A percentile compares a stretch with the other conserved stretches of the same genome.
These are phyloP conservation scores for Mycena indigotica DNA, from an alignment of 768 basidiomycete species.

Conservation along the genomic window DNA sequence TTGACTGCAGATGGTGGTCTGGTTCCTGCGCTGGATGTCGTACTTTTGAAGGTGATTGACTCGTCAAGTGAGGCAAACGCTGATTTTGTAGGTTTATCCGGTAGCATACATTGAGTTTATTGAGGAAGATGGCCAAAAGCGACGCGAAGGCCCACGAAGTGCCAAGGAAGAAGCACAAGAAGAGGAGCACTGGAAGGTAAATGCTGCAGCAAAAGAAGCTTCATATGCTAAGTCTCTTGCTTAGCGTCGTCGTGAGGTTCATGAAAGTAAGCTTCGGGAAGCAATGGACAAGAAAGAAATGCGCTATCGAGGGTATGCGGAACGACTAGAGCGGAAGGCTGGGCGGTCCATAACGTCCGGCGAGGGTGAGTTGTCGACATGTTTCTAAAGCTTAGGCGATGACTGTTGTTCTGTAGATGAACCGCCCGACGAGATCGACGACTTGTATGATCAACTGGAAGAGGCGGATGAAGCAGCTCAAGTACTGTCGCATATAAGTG, in stretches of 20 bases:
- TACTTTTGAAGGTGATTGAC: constrained; percentile 61
- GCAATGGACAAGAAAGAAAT: constrained; percentile 59
- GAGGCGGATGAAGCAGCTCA: constrained; percentile 48
- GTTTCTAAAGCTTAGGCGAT: constrained; percentile 2
- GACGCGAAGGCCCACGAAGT: constrained; percentile 62
- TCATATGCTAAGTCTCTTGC: constrained; percentile 4
- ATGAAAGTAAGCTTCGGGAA: constrained; percentile 57
- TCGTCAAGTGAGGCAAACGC: neutral
- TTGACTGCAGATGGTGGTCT: constrained; percentile 81
- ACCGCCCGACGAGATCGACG: constrained; percentile 52
- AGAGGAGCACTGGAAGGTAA: constrained; percentile 70
- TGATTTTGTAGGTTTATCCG: constrained; percentile 57
- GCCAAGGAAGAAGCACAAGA: constrained; percentile 67
- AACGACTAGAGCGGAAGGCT: constrained; percentile 63
- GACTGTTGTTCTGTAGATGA: constrained; percentile 31
- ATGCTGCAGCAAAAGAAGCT: constrained; percentile 17
- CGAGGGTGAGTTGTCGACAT: constrained; percentile 39
- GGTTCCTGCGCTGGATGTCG: constrained; percentile 73
- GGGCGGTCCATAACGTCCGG: constrained; percentile 45
- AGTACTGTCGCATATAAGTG: constrained; percentile 43
- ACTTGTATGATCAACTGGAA: constrained; percentile 67
- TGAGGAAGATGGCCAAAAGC: constrained; percentile 49
- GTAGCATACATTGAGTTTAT: constrained; percentile 78
- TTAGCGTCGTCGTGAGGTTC: constrained; percentile 61
- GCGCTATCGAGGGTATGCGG: constrained; percentile 59